Percentiles rank a stretch among this genome's conserved stretches.
phyloP scores from a whole-genome alignment of 257 asterid genomes.

The Anisodus acutangulus region DNA sequence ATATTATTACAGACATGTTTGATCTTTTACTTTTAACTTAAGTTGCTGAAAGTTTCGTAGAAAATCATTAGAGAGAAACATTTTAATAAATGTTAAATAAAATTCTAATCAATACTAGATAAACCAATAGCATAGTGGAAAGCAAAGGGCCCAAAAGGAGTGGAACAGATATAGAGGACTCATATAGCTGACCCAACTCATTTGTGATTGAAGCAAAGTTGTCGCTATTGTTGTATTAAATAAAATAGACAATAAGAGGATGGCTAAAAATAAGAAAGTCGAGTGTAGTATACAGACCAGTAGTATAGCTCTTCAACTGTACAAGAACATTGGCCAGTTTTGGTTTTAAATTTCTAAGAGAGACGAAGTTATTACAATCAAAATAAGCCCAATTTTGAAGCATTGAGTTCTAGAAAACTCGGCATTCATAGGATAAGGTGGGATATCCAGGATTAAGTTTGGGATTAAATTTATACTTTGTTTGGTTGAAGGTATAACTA shows the following conservation, averaged over 20 bases:
- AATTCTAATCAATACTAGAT: not conserved
- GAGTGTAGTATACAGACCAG: not conserved
- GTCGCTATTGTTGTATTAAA: not conserved
- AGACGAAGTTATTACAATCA: not conserved
- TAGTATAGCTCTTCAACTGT: not conserved
- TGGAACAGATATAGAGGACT: not conserved
- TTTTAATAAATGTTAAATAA: not conserved
- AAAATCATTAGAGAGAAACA: not conserved
- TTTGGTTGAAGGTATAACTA: no score
- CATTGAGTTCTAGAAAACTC: not conserved
- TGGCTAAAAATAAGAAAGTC: not conserved
- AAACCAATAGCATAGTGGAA: not conserved
- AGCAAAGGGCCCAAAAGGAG: not conserved
- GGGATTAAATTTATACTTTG: no score
- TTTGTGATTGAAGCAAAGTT: not conserved
- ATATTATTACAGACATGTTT: not conserved
- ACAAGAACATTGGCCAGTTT: not conserved
- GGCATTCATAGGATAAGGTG: not conserved
- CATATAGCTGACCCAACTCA: not conserved
- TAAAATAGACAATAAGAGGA: not conserved
- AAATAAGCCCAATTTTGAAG: constrained; percentile 14
- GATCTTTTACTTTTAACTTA: not conserved
- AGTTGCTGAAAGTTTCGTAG: not conserved
- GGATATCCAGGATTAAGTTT: no score
- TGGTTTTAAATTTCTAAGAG: not conserved